Base-by-base conservation (phyloP, 345 rosid genomes). In the Arabis alpina region DNA sequence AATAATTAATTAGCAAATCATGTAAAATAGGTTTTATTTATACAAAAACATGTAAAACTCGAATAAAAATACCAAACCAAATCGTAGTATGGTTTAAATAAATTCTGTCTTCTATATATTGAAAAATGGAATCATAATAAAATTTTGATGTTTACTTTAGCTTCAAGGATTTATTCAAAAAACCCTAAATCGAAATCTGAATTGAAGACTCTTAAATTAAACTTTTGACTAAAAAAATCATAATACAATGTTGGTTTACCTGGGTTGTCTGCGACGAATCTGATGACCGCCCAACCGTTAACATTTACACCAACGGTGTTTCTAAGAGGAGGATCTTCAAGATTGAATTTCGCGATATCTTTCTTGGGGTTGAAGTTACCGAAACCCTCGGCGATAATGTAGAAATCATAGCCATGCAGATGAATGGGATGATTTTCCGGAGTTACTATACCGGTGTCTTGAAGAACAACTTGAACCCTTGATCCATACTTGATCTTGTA, bases 231-330 rank as follows among this genome's bases (percentile, higher is more conserved):
- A 36, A 36, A 36, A 36, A 36, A 36, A 1, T 36, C 10, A 36
- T 2, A 36, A 7, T 16, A 48, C 3, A 16, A 6, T 60, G 10
- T 40, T 50, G 23, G 14, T 3, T 68, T 82, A 93, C 98, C 99
- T 49, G 99, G 99, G 54, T 94, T 94, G 41, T 94, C 98, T 0
- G 99, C 98, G 14, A 94, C 88, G 59, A 94, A 92, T 84, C 99
- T 74, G 41, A 94, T 89, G 61, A 89, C 99, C 0, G 93, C 81
- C 99, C 99, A 94, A 36, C 99, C 99, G 28, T 82, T 86, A 3
- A 64, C 75, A 5, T 96, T 88, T 7, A 92, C 92, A 6, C 80
- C 85, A 11, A 76, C 89, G 0, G 99, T 94, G 79, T 94, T 94
- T 64, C 98, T 81, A 56, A 83, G 79, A 7, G 99, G 99, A 1